phyloP scores from a whole-genome alignment of 176 grass and related monocot genomes.

The Saccharum officinarum region DNA sequence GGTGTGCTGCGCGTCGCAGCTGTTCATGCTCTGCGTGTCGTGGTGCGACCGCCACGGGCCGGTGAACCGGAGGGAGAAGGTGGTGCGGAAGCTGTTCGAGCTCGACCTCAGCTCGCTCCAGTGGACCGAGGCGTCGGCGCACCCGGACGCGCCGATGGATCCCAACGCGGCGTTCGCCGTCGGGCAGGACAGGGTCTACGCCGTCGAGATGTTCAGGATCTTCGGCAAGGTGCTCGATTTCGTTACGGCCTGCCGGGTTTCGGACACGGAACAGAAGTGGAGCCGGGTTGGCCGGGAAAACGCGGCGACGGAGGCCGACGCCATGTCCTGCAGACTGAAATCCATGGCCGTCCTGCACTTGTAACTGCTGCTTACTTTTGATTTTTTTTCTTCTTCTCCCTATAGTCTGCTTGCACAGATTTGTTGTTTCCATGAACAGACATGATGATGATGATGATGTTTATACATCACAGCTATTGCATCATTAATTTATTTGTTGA shows the following conservation, averaged over 20 bases:
- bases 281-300: slow-evolving; percentile 57
- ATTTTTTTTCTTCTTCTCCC: not conserved
- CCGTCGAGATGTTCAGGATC: slow-evolving; percentile 93
- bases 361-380: slow-evolving; percentile 22
- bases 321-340: slow-evolving; percentile 74
- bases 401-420: not conserved
- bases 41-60: slow-evolving; percentile 69
- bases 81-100: slow-evolving; percentile 85
- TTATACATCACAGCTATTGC: not conserved
- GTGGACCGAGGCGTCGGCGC: slow-evolving; percentile 68
- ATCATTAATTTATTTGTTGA: slow-evolving; percentile 29
- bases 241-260: slow-evolving; percentile 64
- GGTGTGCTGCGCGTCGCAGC: slow-evolving; percentile 55
- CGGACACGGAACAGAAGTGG: slow-evolving; percentile 50
- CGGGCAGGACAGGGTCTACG: slow-evolving; percentile 53
- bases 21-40: slow-evolving; percentile 85
- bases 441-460: not conserved
- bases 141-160: slow-evolving; percentile 98
- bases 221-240: slow-evolving; percentile 94
- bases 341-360: slow-evolving; percentile 68
- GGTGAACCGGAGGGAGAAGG: slow-evolving; percentile 67
- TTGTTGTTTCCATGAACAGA: slow-evolving; percentile 7
- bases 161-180: slow-evolving; percentile 56
- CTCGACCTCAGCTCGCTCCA: slow-evolving; percentile 47
- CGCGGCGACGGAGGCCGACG: slow-evolving; percentile 51